phyloP scores from a whole-genome alignment of 495 filamentous ascomycete genomes.

The Neurospora tetrasperma region DNA sequence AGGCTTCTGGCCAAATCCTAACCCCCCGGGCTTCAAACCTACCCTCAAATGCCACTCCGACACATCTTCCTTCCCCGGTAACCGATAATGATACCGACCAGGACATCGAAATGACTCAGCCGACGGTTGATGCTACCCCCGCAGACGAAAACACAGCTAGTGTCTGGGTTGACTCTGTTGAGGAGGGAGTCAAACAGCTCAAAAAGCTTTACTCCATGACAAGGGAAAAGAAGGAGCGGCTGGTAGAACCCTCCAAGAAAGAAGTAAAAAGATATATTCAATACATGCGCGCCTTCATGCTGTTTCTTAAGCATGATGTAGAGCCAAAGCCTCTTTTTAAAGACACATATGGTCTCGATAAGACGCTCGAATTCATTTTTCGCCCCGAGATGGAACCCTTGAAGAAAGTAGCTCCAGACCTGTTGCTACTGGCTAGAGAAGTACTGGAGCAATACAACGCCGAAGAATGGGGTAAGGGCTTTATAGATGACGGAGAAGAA shows the following conservation, averaged over 20 bases:
- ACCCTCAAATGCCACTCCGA: background rate
- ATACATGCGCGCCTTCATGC: background rate
- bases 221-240: background rate
- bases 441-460: background rate
- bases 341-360: background rate
- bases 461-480: background rate
- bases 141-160: background rate
- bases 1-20: background rate
- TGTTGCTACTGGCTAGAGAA: background rate
- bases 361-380: background rate
- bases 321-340: background rate
- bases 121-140: background rate
- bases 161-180: background rate
- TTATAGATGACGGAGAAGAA: background rate
- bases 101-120: background rate
- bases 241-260: accelerated
- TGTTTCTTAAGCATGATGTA: background rate
- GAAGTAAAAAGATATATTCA: background rate
- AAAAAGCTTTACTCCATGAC: background rate
- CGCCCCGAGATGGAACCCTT: background rate
- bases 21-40: background rate
- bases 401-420: background rate
- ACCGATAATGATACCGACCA: background rate
- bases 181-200: background rate
- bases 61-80: background rate